A percentile compares a stretch with the other conserved stretches of the same genome.
Evolutionary conservation across 106 monocot genomes (phyloP).

Genomic region (Allium fistulosum): DNA sequence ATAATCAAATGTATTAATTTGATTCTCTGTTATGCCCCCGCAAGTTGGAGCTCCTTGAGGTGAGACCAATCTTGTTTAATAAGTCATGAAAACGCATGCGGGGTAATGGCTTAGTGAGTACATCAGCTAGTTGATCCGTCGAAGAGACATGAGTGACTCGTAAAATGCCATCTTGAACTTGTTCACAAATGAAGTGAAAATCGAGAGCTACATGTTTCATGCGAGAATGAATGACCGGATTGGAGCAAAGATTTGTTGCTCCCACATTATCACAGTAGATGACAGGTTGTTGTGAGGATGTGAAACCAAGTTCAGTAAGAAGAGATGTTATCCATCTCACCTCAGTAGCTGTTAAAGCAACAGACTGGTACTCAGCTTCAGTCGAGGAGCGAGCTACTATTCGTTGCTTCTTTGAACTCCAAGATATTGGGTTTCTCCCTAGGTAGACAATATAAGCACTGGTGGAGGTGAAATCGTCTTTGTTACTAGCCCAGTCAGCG

Average conservation of each 20-base stretch:
- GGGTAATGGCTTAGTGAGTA: not conserved
- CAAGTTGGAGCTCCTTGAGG: too few relatives aligned
- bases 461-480: constrained; percentile 8
- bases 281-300: not conserved
- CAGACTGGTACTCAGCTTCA: constrained; percentile 11
- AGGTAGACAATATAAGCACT: constrained; percentile 1
- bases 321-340: constrained; percentile 2
- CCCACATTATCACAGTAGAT: not conserved
- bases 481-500: not conserved
- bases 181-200: not conserved
- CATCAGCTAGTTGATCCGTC: not conserved
- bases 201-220: not conserved
- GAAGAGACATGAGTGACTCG: not conserved
- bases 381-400: constrained; percentile 11
- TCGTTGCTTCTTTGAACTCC: constrained; percentile 12
- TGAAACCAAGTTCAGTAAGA: not conserved
- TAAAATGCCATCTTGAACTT: not conserved
- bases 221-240: not conserved
- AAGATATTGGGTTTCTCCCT: constrained; percentile 5
- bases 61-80: too few relatives aligned
- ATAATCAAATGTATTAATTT: too few relatives aligned
- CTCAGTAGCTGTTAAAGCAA: constrained; percentile 4
- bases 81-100: not conserved
- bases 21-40: too few relatives aligned
- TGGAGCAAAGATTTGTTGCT: not conserved